Conservation (phyloP, 176 grass and related monocot species). For the Musa itinerans region DNA sequence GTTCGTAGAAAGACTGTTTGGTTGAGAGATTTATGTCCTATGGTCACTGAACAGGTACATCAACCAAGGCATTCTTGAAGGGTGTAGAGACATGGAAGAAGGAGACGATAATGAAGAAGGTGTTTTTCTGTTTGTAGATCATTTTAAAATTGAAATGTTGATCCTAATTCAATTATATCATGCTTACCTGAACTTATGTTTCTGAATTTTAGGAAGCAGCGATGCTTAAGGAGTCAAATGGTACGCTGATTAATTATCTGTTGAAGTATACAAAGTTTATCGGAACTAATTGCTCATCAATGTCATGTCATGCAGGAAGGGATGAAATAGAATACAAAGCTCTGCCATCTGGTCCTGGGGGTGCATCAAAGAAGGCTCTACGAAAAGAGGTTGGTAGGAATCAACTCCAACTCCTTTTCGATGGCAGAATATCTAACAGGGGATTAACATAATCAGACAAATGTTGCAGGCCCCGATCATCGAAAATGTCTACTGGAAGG, state of each 20-base stretch:
- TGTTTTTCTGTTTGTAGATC: not conserved
- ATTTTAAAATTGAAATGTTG: not conserved
- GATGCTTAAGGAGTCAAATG: not conserved
- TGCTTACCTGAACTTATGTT: not conserved
- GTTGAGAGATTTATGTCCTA: not conserved
- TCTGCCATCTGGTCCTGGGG: slow-evolving; percentile 1
- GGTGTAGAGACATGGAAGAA: slow-evolving; percentile 22
- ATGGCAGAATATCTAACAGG: not conserved
- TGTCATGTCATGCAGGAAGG: not conserved
- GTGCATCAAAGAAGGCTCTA: not conserved
- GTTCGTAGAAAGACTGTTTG: not conserved
- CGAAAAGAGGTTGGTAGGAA: not conserved
- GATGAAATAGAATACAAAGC: not conserved
- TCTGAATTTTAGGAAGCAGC: slow-evolving; percentile 5
- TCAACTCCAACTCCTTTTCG: too few species aligned
- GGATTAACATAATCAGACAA: not conserved
- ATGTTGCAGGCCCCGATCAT: slow-evolving; percentile 2
- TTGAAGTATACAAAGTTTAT: not conserved
- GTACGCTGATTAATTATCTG: not conserved
- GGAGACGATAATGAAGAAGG: slow-evolving; percentile 18
- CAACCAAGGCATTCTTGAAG: slow-evolving; percentile 9
- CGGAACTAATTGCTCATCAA: not conserved
- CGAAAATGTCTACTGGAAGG: slow-evolving; percentile 21
- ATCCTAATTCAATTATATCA: not conserved
- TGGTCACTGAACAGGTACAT: not conserved